Base-by-base conservation (phyloP, 345 rosid genomes). In the Salix brachista region DNA sequence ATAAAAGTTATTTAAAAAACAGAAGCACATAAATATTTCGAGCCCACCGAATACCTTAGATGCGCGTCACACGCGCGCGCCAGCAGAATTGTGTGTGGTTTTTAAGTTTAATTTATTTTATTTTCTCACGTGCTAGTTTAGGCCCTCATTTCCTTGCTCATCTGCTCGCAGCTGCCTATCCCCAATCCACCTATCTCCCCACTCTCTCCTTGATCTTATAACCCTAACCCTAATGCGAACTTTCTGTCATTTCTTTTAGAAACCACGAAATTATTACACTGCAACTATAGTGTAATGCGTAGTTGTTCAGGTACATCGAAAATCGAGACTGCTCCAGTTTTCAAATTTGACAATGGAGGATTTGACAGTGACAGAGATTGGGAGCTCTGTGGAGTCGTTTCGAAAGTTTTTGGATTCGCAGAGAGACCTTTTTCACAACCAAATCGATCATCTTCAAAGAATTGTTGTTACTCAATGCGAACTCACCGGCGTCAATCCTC, bases 401-500 rank as follows among this genome's bases (percentile, higher is more conserved):
- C 83, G 73, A 80, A 86, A 84, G 86, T 80, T 90, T 21, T 56
- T 94, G 79, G 90, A 82, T 48, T 82, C 92, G 21, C 99, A 94
- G 85, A 90, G 79, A 70, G 92, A 84, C 82, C 84, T 94, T 41
- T 90, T 96, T 74, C 97, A 89, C 82, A 72, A 86, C 78, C 98
- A 94, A 92, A 86, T 94, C 92, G 91, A 91, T 73, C 92, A 94
- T 83, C 89, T 94, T 30, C 93, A 88, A 77, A 79, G 84, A 74
- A 87, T 96, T 36, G 92, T 96, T 58, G 89, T 94, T 76, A 85
- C 86, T 48, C 99, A 96, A 79, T 96, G 99, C 92, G 86, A 86
- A 70, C 97, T 96, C 77, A 96, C 98, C 58, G 98, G 99, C 70
- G 99, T 86, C 85, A 96, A 96, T 76, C 99, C 98, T 73, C 98